phyloP scores from a whole-genome alignment of 805 yeast genomes.

The Kodamaea hsintzibuensis region DNA sequence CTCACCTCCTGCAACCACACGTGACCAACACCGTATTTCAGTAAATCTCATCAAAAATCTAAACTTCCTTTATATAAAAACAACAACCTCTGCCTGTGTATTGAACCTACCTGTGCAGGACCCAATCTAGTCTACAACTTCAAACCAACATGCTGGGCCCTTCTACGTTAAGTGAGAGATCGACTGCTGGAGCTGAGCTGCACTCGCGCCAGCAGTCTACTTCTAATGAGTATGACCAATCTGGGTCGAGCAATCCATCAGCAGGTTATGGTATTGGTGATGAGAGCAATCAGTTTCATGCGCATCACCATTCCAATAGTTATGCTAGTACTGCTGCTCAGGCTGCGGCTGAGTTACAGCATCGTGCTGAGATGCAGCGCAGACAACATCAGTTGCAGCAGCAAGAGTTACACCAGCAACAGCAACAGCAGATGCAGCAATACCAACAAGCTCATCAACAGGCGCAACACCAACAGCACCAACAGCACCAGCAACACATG shows the following conservation, averaged over 20 bases:
- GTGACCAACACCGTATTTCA: neutral
- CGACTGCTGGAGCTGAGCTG: conserved; percentile 10
- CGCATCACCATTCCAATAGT: conserved; percentile 14
- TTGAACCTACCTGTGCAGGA: conserved; percentile 25
- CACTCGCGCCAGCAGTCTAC: conserved; percentile 7
- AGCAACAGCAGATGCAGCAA: conserved; percentile 14
- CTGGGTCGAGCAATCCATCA: neutral
- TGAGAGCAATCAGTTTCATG: conserved; percentile 14
- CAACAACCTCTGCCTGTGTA: neutral
- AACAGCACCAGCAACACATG: conserved; percentile 17
- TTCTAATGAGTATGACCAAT: neutral
- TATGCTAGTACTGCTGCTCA: conserved; percentile 13
- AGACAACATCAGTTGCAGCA: conserved; percentile 19
- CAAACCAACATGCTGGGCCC: conserved; percentile 26
- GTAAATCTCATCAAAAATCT: neutral
- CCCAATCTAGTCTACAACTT: conserved; percentile 13
- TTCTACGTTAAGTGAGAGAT: conserved; percentile 33
- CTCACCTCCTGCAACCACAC: no score
- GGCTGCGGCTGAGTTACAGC: conserved; percentile 20
- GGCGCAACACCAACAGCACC: conserved; percentile 17
- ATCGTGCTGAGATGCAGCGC: conserved; percentile 20
- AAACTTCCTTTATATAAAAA: conserved; percentile 4
- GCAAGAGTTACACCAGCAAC: conserved; percentile 19
- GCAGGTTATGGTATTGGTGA: conserved; percentile 3
- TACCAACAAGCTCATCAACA: conserved; percentile 15